phyloP scores from a whole-genome alignment of 164 flowering plant species.

The Nymphaea thermarum region DNA sequence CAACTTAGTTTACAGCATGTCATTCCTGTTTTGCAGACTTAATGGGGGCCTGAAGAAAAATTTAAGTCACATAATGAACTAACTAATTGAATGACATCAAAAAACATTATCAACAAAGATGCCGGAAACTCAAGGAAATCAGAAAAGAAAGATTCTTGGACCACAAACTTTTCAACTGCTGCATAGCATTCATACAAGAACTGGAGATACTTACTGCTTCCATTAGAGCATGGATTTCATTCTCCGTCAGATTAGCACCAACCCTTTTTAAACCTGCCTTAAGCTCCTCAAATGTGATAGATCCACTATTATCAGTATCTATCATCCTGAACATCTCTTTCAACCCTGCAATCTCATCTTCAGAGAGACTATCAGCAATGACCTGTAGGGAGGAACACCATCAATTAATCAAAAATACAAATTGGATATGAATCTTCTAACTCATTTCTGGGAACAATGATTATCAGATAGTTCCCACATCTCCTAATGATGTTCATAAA shows the following conservation, averaged over 20 bases:
- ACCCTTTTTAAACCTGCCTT: conserved; percentile 67
- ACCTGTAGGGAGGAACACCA: conserved; percentile 28
- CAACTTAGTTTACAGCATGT: too few species aligned
- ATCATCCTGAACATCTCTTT: conserved; percentile 87
- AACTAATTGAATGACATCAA: background rate
- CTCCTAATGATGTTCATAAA: background rate
- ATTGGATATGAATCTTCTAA: background rate
- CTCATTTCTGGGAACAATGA: background rate
- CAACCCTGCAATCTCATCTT: conserved; percentile 90
- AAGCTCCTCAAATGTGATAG: conserved; percentile 85
- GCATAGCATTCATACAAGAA: too few species aligned
- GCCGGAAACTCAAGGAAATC: background rate
- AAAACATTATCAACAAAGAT: background rate
- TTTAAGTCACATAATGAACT: too few species aligned
- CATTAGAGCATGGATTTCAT: conserved; percentile 81
- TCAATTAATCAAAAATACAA: too few species aligned
- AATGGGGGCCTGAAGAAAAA: too few species aligned
- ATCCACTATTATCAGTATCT: conserved; percentile 75
- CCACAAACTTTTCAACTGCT: too few species aligned
- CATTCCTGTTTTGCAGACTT: too few species aligned
- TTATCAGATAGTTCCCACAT: background rate
- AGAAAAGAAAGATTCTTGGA: too few species aligned
- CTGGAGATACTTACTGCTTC: conserved; percentile 41
- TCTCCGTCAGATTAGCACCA: conserved; percentile 72
- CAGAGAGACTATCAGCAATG: conserved; percentile 83